Evolutionary conservation across 2,329 filamentous ascomycete genomes (phyloP), one percentile per base, ranked within the genome.

Genomic region (Diplodia corticola): DNA sequence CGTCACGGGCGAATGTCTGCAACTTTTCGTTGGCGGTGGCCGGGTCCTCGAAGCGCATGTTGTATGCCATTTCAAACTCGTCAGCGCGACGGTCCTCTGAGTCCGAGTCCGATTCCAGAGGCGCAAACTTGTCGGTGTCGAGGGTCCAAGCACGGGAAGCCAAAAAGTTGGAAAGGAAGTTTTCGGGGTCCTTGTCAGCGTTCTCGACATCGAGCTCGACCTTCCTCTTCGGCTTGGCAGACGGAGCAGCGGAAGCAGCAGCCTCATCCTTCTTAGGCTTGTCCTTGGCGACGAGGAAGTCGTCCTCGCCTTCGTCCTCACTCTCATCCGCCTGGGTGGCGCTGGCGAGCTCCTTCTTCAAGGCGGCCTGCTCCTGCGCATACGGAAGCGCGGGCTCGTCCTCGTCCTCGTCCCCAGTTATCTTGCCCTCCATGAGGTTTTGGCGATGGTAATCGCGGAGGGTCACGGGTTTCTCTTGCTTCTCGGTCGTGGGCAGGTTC

Each of bases 91-190:
- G 84, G 33, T 91, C 87, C 50, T 91, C 86, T 6, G 88, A 86
- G n/a, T 88, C 92, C 61, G 97, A 93, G 71, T 99, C 95, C 0
- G 93, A 97, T 74, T 97, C 92, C 66, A 99, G 91, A 0, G 93
- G 91, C 71, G 93, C 84, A 79, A 91, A 93, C 49, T 85, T 85
- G 24, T 86, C 83, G 49, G 83, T 84, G 63, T 86, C 87, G 10
- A 86, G 85, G 6, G 94, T 86, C 95, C 95, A 99, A 17, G 93
- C 94, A 67, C 93, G 88, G 7, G 93, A 86, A n/a, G 90, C 86
- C 86, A 99, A 87, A 80, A 97, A 99, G 77, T 97, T 97, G 64
- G 92, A 94, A n/a, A 99, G 82, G 76, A 92, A 99, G 0, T 86
- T 90, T 74, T 98, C 94, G 0, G 94, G 95, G 75, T 99, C 89